A percentile compares a stretch with the other conserved stretches of the same genome.
Evolutionary conservation across 1,284 basidiomycete species (phyloP).

Genomic region (Moesziomyces sp.): DNA sequence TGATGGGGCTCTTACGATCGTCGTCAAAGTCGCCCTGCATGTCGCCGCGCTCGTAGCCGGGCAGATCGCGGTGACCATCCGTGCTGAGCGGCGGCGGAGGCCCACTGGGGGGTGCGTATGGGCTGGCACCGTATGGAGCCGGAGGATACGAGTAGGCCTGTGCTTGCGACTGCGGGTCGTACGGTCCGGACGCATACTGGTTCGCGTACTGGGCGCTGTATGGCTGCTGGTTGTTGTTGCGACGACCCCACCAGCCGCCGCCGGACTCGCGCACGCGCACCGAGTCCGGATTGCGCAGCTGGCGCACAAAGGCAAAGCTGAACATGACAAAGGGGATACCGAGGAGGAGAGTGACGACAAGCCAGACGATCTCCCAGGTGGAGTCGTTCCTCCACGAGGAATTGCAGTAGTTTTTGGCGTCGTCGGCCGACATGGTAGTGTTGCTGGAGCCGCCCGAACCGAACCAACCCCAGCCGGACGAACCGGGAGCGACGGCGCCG

Average conservation of each 20-base stretch:
- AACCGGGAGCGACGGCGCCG: conserved; percentile 13
- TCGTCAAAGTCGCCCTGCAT: conserved; percentile 43
- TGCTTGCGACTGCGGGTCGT: conserved; percentile 42
- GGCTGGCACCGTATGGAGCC: conserved; percentile 30
- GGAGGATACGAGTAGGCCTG: conserved; percentile 45
- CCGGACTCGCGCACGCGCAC: conserved; percentile 33
- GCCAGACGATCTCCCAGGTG: conserved; percentile 55
- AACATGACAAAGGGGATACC: conserved; percentile 55
- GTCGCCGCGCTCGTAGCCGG: conserved; percentile 38
- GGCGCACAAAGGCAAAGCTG: conserved; percentile 55
- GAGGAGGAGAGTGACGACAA: conserved; percentile 46
- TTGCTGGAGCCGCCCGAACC: conserved; percentile 12
- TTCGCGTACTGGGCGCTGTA: conserved; percentile 38
- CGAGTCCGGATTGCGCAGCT: conserved; percentile 49
- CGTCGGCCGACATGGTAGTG: conserved; percentile 25
- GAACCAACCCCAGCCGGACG: conserved; percentile 24
- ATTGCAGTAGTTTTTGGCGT: conserved; percentile 50
- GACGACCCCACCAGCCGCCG: conserved; percentile 31
- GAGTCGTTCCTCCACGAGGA: conserved; percentile 41
- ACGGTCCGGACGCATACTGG: conserved; percentile 23
- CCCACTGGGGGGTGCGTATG: conserved; percentile 29
- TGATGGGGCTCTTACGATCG: conserved; percentile 42
- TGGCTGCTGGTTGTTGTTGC: conserved; percentile 25
- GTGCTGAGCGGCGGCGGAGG: conserved; percentile 16
- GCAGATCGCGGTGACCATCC: conserved; percentile 29